Base-by-base conservation (phyloP, 1,284 basidiomycete genomes). In the Sanghuangporus weigelae region DNA sequence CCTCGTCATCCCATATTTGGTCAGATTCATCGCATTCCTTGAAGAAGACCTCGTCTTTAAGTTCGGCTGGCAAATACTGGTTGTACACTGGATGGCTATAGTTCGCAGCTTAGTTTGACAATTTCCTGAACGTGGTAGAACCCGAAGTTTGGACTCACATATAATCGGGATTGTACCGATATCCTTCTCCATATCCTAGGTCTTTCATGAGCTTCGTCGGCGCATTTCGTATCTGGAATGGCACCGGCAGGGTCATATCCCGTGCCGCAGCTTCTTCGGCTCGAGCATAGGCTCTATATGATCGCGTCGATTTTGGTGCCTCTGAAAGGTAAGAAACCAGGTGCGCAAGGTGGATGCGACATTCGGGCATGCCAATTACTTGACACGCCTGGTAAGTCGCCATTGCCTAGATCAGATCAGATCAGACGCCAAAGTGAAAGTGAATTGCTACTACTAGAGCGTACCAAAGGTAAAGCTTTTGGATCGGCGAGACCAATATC, bases 301-400 rank as follows among this genome's bases (percentile, higher is more conserved):
- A 74, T 31, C 94, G 82, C 0, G 92, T 94, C 31, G 87, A 91
- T 73, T 96, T 96, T 0, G 87, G 87, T 1, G 89, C 86, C 73
- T 95, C 92, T 14, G 91, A 81, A 51, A 96, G 84, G 74, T 92
- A 93, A 19, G 89, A 84, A 6, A 95, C 87, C 53, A 89, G 82
- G 72, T 96, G 93, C 1, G 90, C 90, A 38, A 93, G 80, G 69
- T 87, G 88, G 68, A 89, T 88, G 57, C 86, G 79, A 71, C 87
- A 89, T 69, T 93, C 91, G 0, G 94, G 93, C 84, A 95, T 87
- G 7, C 94, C 94, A 54, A 96, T 86, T 1, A 84, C 79, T 71
- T 92, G 90, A 69, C 91, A 93, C 1, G 93, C 92, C 59, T 87
- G 83, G 63, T 91, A 80, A 12, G 89, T 83, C n/a, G 91, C 84